Percentiles rank a stretch among this genome's conserved stretches.
phyloP scores from a whole-genome alignment of 2,329 filamentous ascomycete genomes.

The Ceratocystis eucalypticola region DNA sequence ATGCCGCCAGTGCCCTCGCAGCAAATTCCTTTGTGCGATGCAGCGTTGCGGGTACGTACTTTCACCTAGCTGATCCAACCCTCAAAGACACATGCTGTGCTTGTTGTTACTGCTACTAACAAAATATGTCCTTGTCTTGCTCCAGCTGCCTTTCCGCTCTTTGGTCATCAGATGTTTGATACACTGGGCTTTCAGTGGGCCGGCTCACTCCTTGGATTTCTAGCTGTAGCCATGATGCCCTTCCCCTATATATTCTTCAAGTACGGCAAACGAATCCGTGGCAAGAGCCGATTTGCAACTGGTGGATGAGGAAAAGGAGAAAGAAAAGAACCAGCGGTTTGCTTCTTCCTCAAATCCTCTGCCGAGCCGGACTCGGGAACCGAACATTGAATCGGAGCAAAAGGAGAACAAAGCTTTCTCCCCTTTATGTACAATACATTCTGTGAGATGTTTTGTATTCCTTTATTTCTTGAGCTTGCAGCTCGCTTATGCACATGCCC shows the following conservation, averaged over 20 bases:
- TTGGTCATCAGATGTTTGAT: slow-evolving; percentile 60
- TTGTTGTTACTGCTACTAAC: slow-evolving; percentile 13
- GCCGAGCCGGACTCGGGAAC: not conserved
- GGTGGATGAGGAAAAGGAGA: not conserved
- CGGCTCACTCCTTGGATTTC: slow-evolving; percentile 45
- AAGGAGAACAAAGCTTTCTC: not conserved
- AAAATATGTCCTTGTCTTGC: not conserved
- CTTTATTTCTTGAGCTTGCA: not conserved
- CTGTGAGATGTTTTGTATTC: not conserved
- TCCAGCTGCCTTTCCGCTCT: slow-evolving; percentile 59
- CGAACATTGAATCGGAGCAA: not conserved
- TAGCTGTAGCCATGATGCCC: slow-evolving; percentile 48
- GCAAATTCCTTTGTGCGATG: slow-evolving; percentile 72
- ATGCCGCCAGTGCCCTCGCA: slow-evolving; percentile 65
- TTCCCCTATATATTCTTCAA: slow-evolving; percentile 52
- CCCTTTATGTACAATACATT: not conserved
- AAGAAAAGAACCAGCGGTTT: not conserved
- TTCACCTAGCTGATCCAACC: not conserved
- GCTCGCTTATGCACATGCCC: not conserved
- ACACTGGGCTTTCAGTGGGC: slow-evolving; percentile 59
- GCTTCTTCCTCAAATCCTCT: not conserved
- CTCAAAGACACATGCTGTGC: slow-evolving; percentile 10
- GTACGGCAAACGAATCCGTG: slow-evolving; percentile 44
- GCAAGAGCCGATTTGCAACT: slow-evolving; percentile 40
- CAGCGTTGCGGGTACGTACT: slow-evolving; percentile 50